Evolutionary conservation across 2,329 filamentous ascomycete species (phyloP), one percentile per base, ranked within the genome.

Genomic region (Exophiala xenobiotica): DNA sequence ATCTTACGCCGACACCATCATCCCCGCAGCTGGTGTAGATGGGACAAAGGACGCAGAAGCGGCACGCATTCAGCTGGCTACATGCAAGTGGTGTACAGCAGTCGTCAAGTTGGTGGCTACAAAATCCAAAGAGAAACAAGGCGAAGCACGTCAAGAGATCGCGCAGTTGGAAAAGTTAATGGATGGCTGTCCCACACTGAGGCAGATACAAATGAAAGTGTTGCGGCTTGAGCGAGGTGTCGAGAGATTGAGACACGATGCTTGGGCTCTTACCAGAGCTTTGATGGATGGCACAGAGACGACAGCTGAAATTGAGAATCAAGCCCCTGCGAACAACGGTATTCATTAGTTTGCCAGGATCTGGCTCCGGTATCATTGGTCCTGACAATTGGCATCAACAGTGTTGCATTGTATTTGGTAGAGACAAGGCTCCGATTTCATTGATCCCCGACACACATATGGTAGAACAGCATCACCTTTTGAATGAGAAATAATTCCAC

Each of bases 51-150:
- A 35, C 3, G 6, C 31, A 35, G 9, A 4, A 35, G 9, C 5
- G 18, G 18, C 31, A 12, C n/a, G 18, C 12, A 16, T 14, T 14
- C 31, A 39, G 37, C 16, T 16, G 6, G 41, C 41, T 7, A 16
- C 19, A 29, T 57, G 55, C 18, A 20, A 33, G 11, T 57, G 51
- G 51, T 57, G 55, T 24, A 46, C 48, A 5, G 43, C 51, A 18
- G 50, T 57, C 12, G 39, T 57, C 18, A 54, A 52, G 33, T 39
- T 49, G 35, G 48, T 38, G 35, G 51, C 48, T 8, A 54, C 51
- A 40, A 57, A 57, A 45, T 54, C 51, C 8, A 54, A 54, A 35
- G 55, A 57, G 39, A 46, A 52, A 22, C 55, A 54, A 29, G 19
- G 50, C 7, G 27, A 40, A 19, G 55, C 55, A 27, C 51, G 41